These are phyloP conservation scores for Talaromyces trachyspermus DNA, from an alignment of 495 filamentous ascomycete genomes.

Conservation along the genomic window DNA sequence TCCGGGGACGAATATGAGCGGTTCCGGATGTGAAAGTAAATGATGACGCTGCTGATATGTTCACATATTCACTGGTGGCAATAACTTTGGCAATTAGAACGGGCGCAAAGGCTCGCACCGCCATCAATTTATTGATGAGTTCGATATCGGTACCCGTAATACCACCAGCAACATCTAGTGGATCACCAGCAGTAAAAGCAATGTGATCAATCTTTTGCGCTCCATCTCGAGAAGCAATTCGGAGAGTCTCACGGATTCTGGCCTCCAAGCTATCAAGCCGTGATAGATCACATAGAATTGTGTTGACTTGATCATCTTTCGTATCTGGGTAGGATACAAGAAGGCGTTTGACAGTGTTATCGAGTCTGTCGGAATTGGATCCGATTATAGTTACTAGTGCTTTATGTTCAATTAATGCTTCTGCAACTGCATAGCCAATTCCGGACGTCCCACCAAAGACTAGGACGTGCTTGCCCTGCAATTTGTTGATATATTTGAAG, in stretches of 20 bases:
- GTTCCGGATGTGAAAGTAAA: conserved; percentile 49
- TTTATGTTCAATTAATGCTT: conserved; percentile 42
- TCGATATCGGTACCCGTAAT: conserved; percentile 1
- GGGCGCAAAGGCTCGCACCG: conserved; percentile 45
- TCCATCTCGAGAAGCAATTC: not conserved
- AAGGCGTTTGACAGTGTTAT: conserved; percentile 33
- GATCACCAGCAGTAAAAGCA: conserved; percentile 52
- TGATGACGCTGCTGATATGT: conserved; percentile 25
- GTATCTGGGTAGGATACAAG: conserved; percentile 24
- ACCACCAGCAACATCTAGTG: conserved; percentile 12
- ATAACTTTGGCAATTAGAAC: conserved; percentile 47
- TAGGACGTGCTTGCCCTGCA: conserved; percentile 29
- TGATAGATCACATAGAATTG: not conserved
- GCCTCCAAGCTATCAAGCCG: not conserved
- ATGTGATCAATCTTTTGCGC: conserved; percentile 46
- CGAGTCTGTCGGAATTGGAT: conserved; percentile 39
- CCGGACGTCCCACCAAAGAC: conserved; percentile 48
- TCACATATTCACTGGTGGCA: conserved; percentile 28
- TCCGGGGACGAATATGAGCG: conserved; percentile 33
- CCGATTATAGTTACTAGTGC: conserved; percentile 48
- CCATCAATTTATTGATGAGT: conserved; percentile 27
- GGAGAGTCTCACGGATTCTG: not conserved
- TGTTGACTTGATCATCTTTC: not conserved
- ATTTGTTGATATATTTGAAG: conserved; percentile 6
- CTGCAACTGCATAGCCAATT: conserved; percentile 49